Evolutionary conservation across 129 eudicot species (phyloP), one percentile per base, ranked within the genome.

Genomic region (Pulicaria dysenterica): DNA sequence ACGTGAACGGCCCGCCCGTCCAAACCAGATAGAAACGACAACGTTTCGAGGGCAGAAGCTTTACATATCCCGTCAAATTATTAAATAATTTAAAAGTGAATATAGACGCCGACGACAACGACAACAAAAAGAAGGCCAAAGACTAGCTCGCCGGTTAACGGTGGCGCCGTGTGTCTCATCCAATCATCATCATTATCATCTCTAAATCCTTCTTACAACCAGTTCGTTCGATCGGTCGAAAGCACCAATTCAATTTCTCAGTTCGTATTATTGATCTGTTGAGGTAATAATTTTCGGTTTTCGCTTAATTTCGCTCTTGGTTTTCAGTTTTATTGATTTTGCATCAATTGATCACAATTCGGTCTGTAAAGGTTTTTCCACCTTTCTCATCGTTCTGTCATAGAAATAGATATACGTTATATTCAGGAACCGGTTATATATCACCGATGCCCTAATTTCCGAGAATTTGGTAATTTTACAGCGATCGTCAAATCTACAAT

Each of bases 91-190:
- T 70, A 11, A 36, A 43, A 38, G 67, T 76, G 57, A 37, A 77
- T 53, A 49, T 13, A 38, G 72, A 51, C 54, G 82, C 79, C 77
- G 84, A 79, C 75, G 69, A 80, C 50, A 24, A 49, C 31, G 13
- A 55, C 31, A 2, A 24, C 31, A 2, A 24, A 1, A 24, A 24
- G 31, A 24, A 24, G 31, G 31, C 31, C 19, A 73, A 14, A 50
- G 73, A 85, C 83, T 75, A 82, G 38, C 40, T 80, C 80, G 78
- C 88, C 87, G 83, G 83, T 73, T 67, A 55, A 43, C 56, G 81
- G 90, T 77, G 79, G 79, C 77, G 79, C 81, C 82, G 69, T 69
- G 76, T 61, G 69, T 77, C 76, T 39, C 72, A 13, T 42, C 42
- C 56, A 40, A 41, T 64, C 24, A 73, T 58, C 61, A 60, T 53